phyloP scores from a whole-genome alignment of 495 filamentous ascomycete genomes.

The Penicillium robsamsonii region DNA sequence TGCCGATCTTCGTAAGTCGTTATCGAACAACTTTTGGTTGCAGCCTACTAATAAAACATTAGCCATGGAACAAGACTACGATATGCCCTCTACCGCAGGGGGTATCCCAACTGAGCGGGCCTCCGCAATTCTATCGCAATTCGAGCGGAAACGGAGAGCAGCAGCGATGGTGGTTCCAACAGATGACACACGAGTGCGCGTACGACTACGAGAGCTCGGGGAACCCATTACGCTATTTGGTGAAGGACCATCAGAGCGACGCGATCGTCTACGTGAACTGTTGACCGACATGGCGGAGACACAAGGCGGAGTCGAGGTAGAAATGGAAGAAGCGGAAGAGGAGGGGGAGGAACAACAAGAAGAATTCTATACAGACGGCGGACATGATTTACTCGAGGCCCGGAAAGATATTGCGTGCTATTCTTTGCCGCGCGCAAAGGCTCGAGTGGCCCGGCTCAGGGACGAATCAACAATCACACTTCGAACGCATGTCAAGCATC shows the following conservation, averaged over 20 bases:
- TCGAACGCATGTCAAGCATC: conserved; percentile 84
- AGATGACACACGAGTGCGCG: conserved; percentile 83
- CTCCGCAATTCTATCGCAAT: conserved; percentile 83
- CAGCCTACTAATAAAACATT: conserved; percentile 5
- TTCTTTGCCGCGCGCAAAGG: conserved; percentile 79
- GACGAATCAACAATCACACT: conserved; percentile 78
- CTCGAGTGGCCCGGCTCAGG: conserved; percentile 70
- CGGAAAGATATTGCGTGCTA: conserved; percentile 79
- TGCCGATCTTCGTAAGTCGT: conserved; percentile 70
- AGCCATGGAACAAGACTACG: conserved; percentile 87
- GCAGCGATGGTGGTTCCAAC: conserved; percentile 94
- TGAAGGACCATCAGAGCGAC: conserved; percentile 80
- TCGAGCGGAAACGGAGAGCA: conserved; percentile 82
- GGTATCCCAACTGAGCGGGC: conserved; percentile 86
- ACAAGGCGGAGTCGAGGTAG: conserved; percentile 61
- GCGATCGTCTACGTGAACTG: conserved; percentile 83
- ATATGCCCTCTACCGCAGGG: conserved; percentile 64
- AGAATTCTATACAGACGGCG: conserved; percentile 91
- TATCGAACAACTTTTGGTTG: neutral
- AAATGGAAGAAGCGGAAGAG: conserved; percentile 52
- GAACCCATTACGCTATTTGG: conserved; percentile 95
- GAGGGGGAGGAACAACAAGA: conserved; percentile 76
- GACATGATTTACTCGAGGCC: conserved; percentile 69
- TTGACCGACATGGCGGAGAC: conserved; percentile 69
- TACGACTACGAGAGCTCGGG: conserved; percentile 74